phyloP scores from a whole-genome alignment of 2,329 filamentous ascomycete species.

The Aspergillus thermomutatus region DNA sequence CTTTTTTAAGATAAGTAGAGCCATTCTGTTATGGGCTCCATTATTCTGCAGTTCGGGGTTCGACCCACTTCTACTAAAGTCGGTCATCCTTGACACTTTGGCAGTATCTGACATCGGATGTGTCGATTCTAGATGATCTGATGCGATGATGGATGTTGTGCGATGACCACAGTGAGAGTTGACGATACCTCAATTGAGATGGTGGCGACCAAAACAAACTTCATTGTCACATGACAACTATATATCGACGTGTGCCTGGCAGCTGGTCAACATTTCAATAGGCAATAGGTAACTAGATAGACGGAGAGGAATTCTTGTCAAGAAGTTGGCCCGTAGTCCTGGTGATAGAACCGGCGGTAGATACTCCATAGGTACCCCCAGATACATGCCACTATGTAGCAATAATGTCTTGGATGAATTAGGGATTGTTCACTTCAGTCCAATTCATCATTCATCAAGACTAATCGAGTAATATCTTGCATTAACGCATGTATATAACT shows the following conservation, averaged over 20 bases:
- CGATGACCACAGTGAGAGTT: no score
- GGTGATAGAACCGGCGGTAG: neutral
- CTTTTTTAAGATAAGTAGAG: neutral
- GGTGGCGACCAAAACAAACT: neutral
- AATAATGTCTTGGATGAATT: no score
- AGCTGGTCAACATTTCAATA: neutral
- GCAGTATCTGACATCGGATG: no score
- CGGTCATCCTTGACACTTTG: no score
- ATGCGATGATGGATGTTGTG: no score
- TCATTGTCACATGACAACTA: neutral
- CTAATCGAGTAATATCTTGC: neutral
- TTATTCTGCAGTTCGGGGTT: neutral
- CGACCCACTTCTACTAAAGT: neutral
- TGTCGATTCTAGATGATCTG: no score
- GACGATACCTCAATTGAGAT: neutral
- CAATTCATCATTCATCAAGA: neutral
- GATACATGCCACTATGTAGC: neutral
- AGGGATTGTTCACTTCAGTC: no score
- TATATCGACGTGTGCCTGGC: neutral
- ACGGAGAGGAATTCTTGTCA: neutral
- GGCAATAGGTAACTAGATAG: neutral
- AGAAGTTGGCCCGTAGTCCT: neutral
- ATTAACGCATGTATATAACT: neutral
- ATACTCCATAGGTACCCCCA: neutral
- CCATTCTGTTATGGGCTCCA: neutral